Percentiles rank a stretch among this genome's conserved stretches.
Conservation (phyloP, 495 filamentous ascomycete genomes). For the Trichodelitschia bisporula region DNA sequence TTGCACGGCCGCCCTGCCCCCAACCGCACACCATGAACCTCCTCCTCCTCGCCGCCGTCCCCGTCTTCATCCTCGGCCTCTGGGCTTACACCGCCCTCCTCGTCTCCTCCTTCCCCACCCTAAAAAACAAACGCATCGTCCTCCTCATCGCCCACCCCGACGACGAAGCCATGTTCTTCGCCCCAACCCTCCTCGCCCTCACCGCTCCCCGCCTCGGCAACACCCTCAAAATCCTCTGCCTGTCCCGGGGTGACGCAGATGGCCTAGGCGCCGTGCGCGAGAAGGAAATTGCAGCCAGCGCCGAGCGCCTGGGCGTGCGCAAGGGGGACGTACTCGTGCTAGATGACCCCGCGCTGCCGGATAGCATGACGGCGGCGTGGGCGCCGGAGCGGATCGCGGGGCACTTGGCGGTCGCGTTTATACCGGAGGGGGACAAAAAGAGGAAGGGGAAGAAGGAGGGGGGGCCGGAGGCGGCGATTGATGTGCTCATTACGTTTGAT, state of each 20-base stretch:
- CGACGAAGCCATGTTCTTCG: conserved; percentile 99
- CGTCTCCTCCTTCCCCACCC: conserved; percentile 30
- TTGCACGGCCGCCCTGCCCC: not conserved
- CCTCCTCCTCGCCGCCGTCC: conserved; percentile 21
- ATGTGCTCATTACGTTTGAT: conserved; percentile 80
- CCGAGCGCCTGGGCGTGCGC: conserved; percentile 46
- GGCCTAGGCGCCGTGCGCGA: conserved; percentile 62
- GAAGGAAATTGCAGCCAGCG: conserved; percentile 60
- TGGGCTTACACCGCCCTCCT: conserved; percentile 29
- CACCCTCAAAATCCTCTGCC: conserved; percentile 76
- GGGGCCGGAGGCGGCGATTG: conserved; percentile 36
- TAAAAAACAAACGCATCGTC: conserved; percentile 59
- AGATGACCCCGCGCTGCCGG: conserved; percentile 59
- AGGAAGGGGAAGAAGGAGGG: too few relatives aligned
- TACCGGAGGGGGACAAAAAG: conserved; percentile 23
- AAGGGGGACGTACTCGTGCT: conserved; percentile 59
- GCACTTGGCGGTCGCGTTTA: conserved; percentile 43
- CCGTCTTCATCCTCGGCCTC: conserved; percentile 28
- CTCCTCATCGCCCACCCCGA: conserved; percentile 92
- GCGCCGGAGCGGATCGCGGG: conserved; percentile 36
- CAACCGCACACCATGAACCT: conserved; percentile 16
- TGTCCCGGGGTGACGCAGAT: conserved; percentile 72
- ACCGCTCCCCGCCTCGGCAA: conserved; percentile 55
- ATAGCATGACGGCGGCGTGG: conserved; percentile 67
- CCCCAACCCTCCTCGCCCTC: conserved; percentile 61